These are phyloP conservation scores for Tylopilus intermedius DNA, from an alignment of 768 basidiomycete genomes.

Conservation along the genomic window DNA sequence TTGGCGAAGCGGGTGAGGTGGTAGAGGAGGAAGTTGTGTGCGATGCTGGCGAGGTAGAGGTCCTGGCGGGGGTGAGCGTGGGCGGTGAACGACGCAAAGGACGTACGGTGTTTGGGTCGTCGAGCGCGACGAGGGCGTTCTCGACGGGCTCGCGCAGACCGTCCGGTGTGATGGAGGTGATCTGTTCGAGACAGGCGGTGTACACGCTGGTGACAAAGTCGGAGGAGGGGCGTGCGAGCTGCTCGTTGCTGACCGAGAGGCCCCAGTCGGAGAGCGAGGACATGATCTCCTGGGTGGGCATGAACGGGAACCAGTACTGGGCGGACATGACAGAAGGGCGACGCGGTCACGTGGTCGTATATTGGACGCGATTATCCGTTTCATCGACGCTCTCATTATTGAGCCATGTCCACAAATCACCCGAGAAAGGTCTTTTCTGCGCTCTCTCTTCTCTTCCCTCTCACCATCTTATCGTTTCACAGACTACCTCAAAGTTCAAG, in stretches of 20 bases:
- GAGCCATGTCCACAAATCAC: too few species aligned
- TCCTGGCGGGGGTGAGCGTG: conserved; percentile 42
- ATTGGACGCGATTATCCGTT: conserved; percentile 15
- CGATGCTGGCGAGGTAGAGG: conserved; percentile 53
- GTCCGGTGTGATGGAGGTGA: conserved; percentile 59
- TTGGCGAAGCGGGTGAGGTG: conserved; percentile 73
- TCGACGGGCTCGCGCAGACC: conserved; percentile 56
- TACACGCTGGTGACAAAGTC: conserved; percentile 73
- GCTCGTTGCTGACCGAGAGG: conserved; percentile 58
- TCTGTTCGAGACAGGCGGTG: conserved; percentile 65
- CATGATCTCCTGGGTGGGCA: conserved; percentile 61
- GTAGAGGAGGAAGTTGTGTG: conserved; percentile 60
- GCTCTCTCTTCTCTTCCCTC: background rate
- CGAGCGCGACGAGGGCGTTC: conserved; percentile 46
- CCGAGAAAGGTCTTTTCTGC: conserved; percentile 9
- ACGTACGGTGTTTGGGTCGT: conserved; percentile 52
- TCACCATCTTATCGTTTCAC: background rate
- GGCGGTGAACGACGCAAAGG: background rate
- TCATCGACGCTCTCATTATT: too few species aligned
- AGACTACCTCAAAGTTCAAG: conserved; percentile 41
- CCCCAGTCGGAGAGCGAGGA: conserved; percentile 65
- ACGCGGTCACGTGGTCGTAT: conserved; percentile 28
- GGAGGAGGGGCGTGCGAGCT: conserved; percentile 59
- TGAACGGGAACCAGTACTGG: conserved; percentile 59
- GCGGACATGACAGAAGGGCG: conserved; percentile 17